Base-by-base conservation (phyloP, 2,329 filamentous ascomycete genomes). In the Microdochium nivale region DNA sequence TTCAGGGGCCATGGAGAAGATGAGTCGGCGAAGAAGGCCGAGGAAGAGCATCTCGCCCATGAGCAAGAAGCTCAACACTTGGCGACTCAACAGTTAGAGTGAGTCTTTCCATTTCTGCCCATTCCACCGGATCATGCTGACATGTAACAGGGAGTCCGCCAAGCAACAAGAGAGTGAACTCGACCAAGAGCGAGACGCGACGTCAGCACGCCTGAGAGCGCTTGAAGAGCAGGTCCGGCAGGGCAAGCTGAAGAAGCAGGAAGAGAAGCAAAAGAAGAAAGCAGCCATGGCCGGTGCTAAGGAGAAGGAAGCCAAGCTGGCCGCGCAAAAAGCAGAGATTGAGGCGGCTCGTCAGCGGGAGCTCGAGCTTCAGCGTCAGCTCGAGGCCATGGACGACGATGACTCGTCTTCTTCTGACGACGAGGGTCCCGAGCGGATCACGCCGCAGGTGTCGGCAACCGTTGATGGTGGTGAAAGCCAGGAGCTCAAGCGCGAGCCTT, bases 221-320 rank as follows among this genome's bases (percentile, higher is more conserved):
- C 80, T 99, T 9, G 91, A 99, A 69, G 90, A 97, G 66, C 90
- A 96, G 68, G 90, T 97, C 50, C 86, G 85, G 56, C 88, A 91
- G 65, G 90, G 91, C 62, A 99, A 97, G 73, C 73, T 97, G 50
- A 92, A 90, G 76, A 97, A 96, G 70, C 88, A 95, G 59, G 94
- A 99, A 67, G 94, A 96, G 72, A 96, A 95, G 76, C 88, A 86
- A 56, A 86, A 81, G 60, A 94, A 90, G 75, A 91, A 96, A 72
- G 92, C 90, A 23, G 90, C 90, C 10, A 77, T 88, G 62, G 87
- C 87, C 49, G 89, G 94, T 59, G 83, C 90, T 8, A 92, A 90
- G 68, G 89, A 96, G 61, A 91, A 95, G 65, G 92, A 97, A 67
- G 77, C 84, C 50, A 86, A 87, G 65, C 75, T 96, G 57, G 88